Conservation (phyloP, 2,329 filamentous ascomycete species). For the Coniochaeta hoffmannii region DNA sequence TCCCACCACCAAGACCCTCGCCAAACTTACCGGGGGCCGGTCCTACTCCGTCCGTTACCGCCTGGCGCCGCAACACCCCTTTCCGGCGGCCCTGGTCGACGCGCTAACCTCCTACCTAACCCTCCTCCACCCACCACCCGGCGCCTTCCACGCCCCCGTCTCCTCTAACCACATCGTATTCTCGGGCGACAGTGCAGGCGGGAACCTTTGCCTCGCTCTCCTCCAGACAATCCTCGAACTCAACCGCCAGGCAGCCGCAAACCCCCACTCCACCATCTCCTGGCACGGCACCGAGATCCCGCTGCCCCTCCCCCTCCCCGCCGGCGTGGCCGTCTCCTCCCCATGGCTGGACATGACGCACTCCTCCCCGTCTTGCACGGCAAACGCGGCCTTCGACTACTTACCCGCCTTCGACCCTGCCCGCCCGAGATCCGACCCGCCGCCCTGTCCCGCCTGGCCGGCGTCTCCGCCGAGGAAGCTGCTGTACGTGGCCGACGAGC, state of each 20-base stretch:
- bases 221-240: conserved; percentile 64
- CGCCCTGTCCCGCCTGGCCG: conserved; percentile 51
- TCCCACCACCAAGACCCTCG: conserved; percentile 48
- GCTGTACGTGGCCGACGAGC: conserved; percentile 46
- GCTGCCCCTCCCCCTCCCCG: conserved; percentile 61
- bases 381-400: conserved; percentile 54
- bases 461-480: conserved; percentile 42
- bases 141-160: conserved; percentile 59
- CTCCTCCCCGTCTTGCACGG: conserved; percentile 47
- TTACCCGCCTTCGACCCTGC: conserved; percentile 39
- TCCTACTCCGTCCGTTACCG: conserved; percentile 69
- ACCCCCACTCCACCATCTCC: conserved; percentile 50
- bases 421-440: conserved; percentile 19
- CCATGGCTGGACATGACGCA: conserved; percentile 68
- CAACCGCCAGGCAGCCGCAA: conserved; percentile 31
- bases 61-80: conserved; percentile 66
- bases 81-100: conserved; percentile 68
- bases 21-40: conserved; percentile 58
- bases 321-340: conserved; percentile 53
- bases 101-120: conserved; percentile 65
- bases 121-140: conserved; percentile 63
- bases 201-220: conserved; percentile 60
- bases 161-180: conserved; percentile 60
- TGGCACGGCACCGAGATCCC: conserved; percentile 54
- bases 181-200: conserved; percentile 69